Evolutionary conservation across 257 asterid species (phyloP).

Genomic region (Solanum tacnaense): DNA sequence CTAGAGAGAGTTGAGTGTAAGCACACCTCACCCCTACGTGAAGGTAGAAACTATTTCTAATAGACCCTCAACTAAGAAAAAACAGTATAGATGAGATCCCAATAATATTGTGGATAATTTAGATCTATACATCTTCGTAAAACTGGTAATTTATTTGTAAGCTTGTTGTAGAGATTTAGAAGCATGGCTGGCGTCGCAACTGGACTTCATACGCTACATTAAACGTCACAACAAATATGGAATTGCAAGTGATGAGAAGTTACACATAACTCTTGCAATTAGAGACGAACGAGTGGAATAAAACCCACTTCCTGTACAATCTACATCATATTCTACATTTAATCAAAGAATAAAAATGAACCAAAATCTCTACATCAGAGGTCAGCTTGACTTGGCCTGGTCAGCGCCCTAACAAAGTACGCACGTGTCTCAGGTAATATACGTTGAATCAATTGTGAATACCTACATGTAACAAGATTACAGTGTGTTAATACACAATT

Average conservation of each 20-base stretch:
- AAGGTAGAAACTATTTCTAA: neutral
- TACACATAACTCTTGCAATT: neutral
- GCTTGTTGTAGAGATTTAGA: neutral
- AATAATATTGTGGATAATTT: neutral
- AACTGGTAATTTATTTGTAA: neutral
- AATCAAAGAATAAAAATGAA: conserved; percentile 40
- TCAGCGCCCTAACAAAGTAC: conserved; percentile 62
- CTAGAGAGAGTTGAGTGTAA: too few species aligned
- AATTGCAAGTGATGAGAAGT: neutral
- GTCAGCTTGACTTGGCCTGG: conserved; percentile 45
- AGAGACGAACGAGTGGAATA: neutral
- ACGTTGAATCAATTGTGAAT: conserved; percentile 53
- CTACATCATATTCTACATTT: conserved; percentile 16
- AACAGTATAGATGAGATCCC: neutral
- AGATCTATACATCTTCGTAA: neutral
- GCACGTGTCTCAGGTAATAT: conserved; percentile 70
- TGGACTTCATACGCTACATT: neutral
- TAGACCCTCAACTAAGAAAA: too few species aligned
- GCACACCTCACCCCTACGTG: neutral
- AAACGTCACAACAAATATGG: neutral
- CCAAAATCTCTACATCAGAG: conserved; percentile 16
- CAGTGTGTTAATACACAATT: neutral
- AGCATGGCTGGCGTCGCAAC: neutral
- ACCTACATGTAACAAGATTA: conserved; percentile 38
- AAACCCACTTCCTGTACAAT: conserved; percentile 38